Conservation (phyloP, 805 yeast genomes). For the Metschnikowia borealis region DNA sequence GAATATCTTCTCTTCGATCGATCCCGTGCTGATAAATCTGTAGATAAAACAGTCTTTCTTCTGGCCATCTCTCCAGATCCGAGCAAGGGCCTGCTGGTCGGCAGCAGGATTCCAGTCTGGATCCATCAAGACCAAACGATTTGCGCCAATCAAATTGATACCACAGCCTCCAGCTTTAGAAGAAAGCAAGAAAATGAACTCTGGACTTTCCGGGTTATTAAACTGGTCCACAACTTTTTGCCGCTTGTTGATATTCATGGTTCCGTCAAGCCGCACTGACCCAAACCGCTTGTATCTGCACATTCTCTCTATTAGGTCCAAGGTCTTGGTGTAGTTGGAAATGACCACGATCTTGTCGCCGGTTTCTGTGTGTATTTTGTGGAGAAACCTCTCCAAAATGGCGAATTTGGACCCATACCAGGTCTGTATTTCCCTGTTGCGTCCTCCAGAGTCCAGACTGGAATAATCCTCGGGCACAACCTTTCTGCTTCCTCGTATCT, state of each 20-base stretch:
- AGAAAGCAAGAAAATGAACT: slow-evolving; percentile 82
- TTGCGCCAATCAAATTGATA: slow-evolving; percentile 94
- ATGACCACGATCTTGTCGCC: slow-evolving; percentile 93
- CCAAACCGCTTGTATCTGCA: slow-evolving; percentile 78
- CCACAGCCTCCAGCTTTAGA: slow-evolving; percentile 99
- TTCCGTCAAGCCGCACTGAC: slow-evolving; percentile 80
- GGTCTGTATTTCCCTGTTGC: slow-evolving; percentile 70
- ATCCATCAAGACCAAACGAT: slow-evolving; percentile 80
- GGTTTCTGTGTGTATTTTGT: slow-evolving; percentile 71
- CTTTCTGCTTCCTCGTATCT: slow-evolving; percentile 63
- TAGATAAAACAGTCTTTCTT: slow-evolving; percentile 95
- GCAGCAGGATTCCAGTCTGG: slow-evolving; percentile 98
- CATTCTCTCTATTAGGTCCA: slow-evolving; percentile 83
- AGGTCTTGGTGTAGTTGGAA: slow-evolving; percentile 90
- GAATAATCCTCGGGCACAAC: slow-evolving; percentile 72
- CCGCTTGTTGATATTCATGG: slow-evolving; percentile 86
- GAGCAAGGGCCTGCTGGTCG: slow-evolving; percentile 94
- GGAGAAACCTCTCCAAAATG: slow-evolving; percentile 79
- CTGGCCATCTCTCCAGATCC: slow-evolving; percentile 99
- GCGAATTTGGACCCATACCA: slow-evolving; percentile 84
- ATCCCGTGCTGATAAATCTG: slow-evolving; percentile 89
- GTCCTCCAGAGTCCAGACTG: slow-evolving; percentile 41
- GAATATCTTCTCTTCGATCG: slow-evolving; percentile 93
- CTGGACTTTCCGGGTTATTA: slow-evolving; percentile 84
- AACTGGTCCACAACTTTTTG: slow-evolving; percentile 89